These are phyloP conservation scores for Fusarium dimerum DNA, from an alignment of 2,329 filamentous ascomycete genomes.

Conservation along the genomic window DNA sequence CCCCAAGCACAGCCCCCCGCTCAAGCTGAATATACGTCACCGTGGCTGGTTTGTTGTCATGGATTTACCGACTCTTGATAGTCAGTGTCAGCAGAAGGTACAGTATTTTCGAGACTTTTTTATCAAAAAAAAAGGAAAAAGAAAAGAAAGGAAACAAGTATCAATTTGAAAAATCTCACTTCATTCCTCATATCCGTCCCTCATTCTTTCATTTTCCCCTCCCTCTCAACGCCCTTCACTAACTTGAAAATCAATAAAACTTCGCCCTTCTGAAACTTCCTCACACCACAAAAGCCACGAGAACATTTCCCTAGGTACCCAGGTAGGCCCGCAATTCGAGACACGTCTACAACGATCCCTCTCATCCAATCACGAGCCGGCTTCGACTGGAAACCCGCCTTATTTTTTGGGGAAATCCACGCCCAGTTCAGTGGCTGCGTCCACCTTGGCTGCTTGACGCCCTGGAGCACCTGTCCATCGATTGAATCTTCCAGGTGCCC, in stretches of 20 bases:
- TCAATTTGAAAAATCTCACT: constrained; percentile 1
- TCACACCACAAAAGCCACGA: background rate
- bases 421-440: constrained; percentile 1
- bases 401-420: constrained; percentile 14
- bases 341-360: constrained; percentile 15
- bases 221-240: background rate
- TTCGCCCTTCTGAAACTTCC: background rate
- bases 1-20: background rate
- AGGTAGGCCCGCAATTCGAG: constrained; percentile 17
- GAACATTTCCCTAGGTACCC: background rate
- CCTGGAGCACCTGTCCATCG: too few relatives aligned
- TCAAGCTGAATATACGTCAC: background rate
- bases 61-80: too few relatives aligned
- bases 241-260: background rate
- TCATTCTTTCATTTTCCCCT: background rate
- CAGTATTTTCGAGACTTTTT: background rate
- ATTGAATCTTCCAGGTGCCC: too few relatives aligned
- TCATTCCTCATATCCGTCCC: background rate
- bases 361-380: constrained; percentile 19
- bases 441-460: too few relatives aligned
- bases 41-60: background rate
- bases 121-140: too few relatives aligned
- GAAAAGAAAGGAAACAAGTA: constrained; percentile 12
- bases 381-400: constrained; percentile 10
- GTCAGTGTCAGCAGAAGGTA: background rate